A percentile compares a stretch with the other conserved stretches of the same genome.
Evolutionary conservation across 1,284 basidiomycete species (phyloP).

Genomic region (Serendipita sp.): DNA sequence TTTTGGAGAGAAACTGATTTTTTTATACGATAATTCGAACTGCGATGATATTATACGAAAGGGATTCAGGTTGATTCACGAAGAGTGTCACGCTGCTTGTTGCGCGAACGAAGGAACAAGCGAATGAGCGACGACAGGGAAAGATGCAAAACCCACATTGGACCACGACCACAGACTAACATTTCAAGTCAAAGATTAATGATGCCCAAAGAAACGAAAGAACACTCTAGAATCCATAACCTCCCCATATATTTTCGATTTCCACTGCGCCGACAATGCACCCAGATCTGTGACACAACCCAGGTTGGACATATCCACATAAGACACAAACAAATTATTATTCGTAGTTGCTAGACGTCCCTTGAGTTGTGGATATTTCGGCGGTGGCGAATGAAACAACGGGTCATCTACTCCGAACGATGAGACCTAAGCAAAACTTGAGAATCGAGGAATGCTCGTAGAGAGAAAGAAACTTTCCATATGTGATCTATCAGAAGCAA

Average conservation of each 20-base stretch:
- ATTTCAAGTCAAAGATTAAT: too few species aligned
- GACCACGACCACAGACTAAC: too few species aligned
- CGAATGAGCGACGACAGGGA: too few species aligned
- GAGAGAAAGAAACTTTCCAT: constrained; percentile 34
- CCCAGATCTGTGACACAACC: too few species aligned
- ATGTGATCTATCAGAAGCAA: constrained; percentile 66
- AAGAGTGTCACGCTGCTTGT: neutral
- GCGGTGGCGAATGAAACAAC: constrained; percentile 29
- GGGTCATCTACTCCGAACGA: neutral
- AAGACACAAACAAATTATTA: constrained; percentile 48
- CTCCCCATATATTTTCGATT: too few species aligned
- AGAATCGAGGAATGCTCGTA: neutral
- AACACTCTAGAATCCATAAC: too few species aligned
- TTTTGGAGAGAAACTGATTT: neutral
- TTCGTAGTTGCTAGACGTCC: constrained; percentile 29
- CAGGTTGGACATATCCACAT: constrained; percentile 35
- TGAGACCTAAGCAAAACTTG: neutral
- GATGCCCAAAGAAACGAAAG: too few species aligned
- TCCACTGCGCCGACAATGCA: too few species aligned
- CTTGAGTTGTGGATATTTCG: constrained; percentile 36
- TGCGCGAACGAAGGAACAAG: too few species aligned
- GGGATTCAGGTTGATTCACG: neutral
- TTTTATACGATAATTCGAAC: neutral
- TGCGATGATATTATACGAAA: too few species aligned
- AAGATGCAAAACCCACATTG: too few species aligned